These are phyloP conservation scores for Bruguiera gymnorhiza DNA, from an alignment of 345 rosid species.

Conservation along the genomic window DNA sequence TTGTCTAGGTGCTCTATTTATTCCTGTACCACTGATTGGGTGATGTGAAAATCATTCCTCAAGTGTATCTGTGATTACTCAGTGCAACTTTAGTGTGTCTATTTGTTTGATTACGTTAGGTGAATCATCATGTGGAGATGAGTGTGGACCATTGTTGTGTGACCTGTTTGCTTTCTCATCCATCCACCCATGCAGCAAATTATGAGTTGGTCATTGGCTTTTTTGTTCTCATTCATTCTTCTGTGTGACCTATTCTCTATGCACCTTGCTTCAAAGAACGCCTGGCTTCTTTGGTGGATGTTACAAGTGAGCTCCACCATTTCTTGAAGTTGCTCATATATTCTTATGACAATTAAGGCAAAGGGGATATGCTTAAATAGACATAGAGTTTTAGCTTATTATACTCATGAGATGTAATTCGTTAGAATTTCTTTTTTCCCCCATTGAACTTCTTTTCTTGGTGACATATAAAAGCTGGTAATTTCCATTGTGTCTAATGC, in stretches of 20 bases:
- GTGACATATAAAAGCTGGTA: too few relatives aligned
- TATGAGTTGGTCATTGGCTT: not conserved
- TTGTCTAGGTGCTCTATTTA: not conserved
- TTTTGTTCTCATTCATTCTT: too few relatives aligned
- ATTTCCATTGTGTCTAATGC: too few relatives aligned
- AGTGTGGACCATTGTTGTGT: not conserved
- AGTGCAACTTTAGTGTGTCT: not conserved
- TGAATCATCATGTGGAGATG: not conserved
- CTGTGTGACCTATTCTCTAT: too few relatives aligned
- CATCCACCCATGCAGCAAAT: not conserved
- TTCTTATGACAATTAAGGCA: too few relatives aligned
- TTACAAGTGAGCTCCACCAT: too few relatives aligned
- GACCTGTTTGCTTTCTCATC: not conserved
- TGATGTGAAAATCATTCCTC: not conserved
- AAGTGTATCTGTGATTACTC: not conserved
- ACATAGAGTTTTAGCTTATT: too few relatives aligned
- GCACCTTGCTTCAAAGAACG: too few relatives aligned
- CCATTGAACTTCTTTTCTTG: too few relatives aligned
- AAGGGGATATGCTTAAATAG: too few relatives aligned
- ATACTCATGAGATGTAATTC: not conserved
- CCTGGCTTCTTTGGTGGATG: too few relatives aligned
- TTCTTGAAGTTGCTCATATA: too few relatives aligned
- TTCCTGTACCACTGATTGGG: not conserved
- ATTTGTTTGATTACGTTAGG: not conserved
- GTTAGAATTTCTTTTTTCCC: not conserved